Evolutionary conservation across 805 yeast genomes (phyloP).

Genomic region (Maudiozyma turicensis): DNA sequence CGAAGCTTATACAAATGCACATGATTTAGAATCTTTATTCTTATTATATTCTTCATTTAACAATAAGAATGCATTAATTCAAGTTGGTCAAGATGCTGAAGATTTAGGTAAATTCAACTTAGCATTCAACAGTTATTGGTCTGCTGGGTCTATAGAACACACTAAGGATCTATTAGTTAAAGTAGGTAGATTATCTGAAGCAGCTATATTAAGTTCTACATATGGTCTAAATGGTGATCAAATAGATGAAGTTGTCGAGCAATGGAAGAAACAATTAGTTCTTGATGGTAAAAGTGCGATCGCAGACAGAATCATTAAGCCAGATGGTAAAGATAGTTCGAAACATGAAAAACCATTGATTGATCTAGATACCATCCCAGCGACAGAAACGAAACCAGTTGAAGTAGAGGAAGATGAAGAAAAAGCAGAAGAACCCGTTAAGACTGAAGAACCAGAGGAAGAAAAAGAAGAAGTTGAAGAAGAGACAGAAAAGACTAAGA

Average conservation of each 20-base stretch:
- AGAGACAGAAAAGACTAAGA: neutral
- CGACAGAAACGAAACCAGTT: constrained; percentile 8
- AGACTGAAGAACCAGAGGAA: constrained; percentile 11
- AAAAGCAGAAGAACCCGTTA: constrained; percentile 11
- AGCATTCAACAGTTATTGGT: constrained; percentile 90
- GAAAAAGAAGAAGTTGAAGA: neutral
- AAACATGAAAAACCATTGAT: constrained; percentile 32
- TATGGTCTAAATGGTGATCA: constrained; percentile 43
- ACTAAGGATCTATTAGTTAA: constrained; percentile 58
- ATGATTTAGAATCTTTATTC: constrained; percentile 73
- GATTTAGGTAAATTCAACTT: constrained; percentile 74
- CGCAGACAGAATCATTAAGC: constrained; percentile 52
- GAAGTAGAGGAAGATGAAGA: constrained; percentile 4
- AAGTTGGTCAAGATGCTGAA: constrained; percentile 59
- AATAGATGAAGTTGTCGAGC: constrained; percentile 38
- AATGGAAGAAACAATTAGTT: constrained; percentile 59
- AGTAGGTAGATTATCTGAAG: constrained; percentile 72
- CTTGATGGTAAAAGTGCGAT: constrained; percentile 44
- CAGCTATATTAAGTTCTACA: constrained; percentile 67
- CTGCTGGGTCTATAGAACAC: constrained; percentile 55
- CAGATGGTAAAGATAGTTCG: constrained; percentile 25
- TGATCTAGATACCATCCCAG: constrained; percentile 30
- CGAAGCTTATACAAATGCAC: constrained; percentile 66
- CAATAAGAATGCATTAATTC: constrained; percentile 47
- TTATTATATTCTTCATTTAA: constrained; percentile 77